Conservation (phyloP, 2,329 filamentous ascomycete genomes). For the Grosmannia penicillata region DNA sequence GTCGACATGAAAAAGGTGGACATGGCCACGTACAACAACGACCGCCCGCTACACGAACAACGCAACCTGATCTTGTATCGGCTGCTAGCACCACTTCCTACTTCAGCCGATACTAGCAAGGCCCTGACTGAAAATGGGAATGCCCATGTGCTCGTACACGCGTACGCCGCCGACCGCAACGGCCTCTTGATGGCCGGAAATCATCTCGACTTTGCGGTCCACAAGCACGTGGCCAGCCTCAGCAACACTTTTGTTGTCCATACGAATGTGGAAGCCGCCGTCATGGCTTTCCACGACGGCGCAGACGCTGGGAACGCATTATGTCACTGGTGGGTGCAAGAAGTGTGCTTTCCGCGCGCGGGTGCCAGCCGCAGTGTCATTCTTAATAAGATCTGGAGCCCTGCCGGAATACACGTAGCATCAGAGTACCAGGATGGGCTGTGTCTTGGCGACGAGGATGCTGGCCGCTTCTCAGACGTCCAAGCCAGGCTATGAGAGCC, state of each 20-base stretch:
- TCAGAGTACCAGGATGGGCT: constrained; percentile 41
- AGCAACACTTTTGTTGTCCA: constrained; percentile 39
- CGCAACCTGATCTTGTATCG: constrained; percentile 36
- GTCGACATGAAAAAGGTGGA: constrained; percentile 41
- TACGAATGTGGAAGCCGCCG: constrained; percentile 29
- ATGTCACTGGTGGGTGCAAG: constrained; percentile 37
- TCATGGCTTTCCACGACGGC: constrained; percentile 22
- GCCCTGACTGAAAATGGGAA: too few species aligned
- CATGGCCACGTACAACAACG: constrained; percentile 29
- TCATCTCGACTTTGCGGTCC: constrained; percentile 28
- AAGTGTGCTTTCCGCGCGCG: constrained; percentile 31
- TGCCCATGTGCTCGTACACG: constrained; percentile 31
- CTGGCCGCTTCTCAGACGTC: too few species aligned
- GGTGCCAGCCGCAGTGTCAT: constrained; percentile 31
- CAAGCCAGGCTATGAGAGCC: too few species aligned
- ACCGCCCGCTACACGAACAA: constrained; percentile 25
- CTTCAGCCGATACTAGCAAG: too few species aligned
- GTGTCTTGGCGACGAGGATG: constrained; percentile 15
- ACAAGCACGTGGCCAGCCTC: constrained; percentile 27
- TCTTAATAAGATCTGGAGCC: constrained; percentile 38
- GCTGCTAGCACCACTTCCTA: constrained; percentile 26
- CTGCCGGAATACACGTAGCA: constrained; percentile 34
- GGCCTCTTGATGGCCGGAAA: constrained; percentile 36
- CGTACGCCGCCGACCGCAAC: constrained; percentile 38
- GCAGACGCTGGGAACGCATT: constrained; percentile 8